Conservation (phyloP, 2,329 filamentous ascomycete genomes). For the Colletotrichum ledebouriae region DNA sequence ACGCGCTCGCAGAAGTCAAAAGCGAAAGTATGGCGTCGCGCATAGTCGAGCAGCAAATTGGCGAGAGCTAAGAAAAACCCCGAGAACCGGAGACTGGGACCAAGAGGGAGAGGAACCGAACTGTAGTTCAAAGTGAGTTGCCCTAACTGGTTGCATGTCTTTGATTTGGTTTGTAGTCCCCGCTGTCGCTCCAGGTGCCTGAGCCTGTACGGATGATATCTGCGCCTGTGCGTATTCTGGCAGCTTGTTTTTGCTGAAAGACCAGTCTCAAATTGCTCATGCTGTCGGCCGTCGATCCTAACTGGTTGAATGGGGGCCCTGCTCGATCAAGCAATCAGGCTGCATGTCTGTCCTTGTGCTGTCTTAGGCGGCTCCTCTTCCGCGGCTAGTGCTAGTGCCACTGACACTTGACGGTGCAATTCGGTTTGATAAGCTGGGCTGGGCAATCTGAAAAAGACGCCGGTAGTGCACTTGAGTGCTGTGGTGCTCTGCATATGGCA, state of each 20-base stretch:
- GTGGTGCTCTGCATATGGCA: conserved; percentile 40
- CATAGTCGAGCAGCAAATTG: conserved; percentile 36
- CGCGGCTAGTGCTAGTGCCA: conserved; percentile 36
- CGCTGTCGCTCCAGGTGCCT: conserved; percentile 14
- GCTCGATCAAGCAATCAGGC: conserved; percentile 40
- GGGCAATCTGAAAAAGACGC: conserved; percentile 18
- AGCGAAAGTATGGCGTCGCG: conserved; percentile 38
- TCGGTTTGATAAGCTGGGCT: conserved; percentile 5
- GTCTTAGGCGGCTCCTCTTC: conserved; percentile 41
- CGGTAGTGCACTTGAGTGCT: conserved; percentile 19
- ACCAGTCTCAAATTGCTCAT: conserved; percentile 29
- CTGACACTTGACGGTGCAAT: conserved; percentile 20
- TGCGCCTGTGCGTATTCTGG: conserved; percentile 34
- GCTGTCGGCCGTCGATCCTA: conserved; percentile 40
- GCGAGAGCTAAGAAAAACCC: conserved; percentile 25
- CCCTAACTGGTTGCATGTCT: neutral
- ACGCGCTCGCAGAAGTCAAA: conserved; percentile 40
- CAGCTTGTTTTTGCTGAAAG: conserved; percentile 26
- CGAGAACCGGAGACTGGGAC: conserved; percentile 29
- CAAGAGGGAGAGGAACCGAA: conserved; percentile 21
- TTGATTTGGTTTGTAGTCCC: neutral
- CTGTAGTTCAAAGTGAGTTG: conserved; percentile 6
- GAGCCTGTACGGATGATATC: conserved; percentile 29
- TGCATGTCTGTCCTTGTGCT: conserved; percentile 36
- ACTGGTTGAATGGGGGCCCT: conserved; percentile 32